Percentiles rank a stretch among this genome's conserved stretches.
Conservation (phyloP, 176 grass and related monocot genomes). For the Saccharum officinarum region DNA sequence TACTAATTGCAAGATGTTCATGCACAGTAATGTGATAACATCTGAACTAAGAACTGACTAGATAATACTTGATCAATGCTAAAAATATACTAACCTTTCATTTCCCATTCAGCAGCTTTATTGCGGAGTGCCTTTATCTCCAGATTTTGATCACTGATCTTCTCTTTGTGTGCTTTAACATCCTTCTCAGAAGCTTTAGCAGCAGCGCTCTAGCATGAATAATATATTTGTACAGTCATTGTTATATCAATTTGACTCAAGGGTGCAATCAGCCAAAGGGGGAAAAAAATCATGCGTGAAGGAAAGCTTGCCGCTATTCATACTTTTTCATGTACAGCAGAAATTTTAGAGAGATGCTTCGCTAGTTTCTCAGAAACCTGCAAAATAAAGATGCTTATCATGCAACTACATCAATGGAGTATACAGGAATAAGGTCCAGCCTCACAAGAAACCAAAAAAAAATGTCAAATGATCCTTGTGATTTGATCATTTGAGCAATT, state of each 20-base stretch:
- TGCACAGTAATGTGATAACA: background rate
- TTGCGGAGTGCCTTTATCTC: slow-evolving; percentile 46
- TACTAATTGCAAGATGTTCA: slow-evolving; percentile 34
- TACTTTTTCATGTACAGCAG: slow-evolving; percentile 79
- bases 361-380: slow-evolving; percentile 70
- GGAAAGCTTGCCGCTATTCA: slow-evolving; percentile 12
- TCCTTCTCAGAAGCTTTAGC: slow-evolving; percentile 81
- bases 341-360: slow-evolving; percentile 59
- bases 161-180: slow-evolving; percentile 67
- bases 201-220: slow-evolving; percentile 48
- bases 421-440: slow-evolving; percentile 6
- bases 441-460: slow-evolving; percentile 8
- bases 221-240: slow-evolving; percentile 22
- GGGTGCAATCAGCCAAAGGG: background rate
- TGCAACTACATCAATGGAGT: background rate
- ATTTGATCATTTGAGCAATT: background rate
- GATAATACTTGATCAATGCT: slow-evolving; percentile 16
- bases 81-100: slow-evolving; percentile 52
- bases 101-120: slow-evolving; percentile 63
- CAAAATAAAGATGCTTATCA: slow-evolving; percentile 32
- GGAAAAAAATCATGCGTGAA: background rate
- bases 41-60: background rate
- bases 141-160: slow-evolving; percentile 55
- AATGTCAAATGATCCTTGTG: background rate
- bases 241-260: slow-evolving; percentile 11